Percentiles rank a stretch among this genome's conserved stretches.
Evolutionary conservation across 306 rosid species (phyloP).

Genomic region (Trichosanthes truncata): DNA sequence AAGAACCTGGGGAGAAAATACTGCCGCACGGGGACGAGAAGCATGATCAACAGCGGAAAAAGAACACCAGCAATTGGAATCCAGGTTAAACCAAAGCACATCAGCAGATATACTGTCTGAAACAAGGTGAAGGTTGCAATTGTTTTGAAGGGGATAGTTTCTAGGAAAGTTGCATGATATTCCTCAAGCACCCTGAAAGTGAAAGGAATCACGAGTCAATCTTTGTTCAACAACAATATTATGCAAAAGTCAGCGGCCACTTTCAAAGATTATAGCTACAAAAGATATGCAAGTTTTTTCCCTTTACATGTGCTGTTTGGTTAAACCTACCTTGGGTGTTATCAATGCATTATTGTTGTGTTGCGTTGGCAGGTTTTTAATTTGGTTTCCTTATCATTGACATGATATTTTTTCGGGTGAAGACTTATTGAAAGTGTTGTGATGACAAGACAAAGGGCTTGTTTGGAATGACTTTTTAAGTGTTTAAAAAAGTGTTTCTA

Average conservation of each 20-base stretch:
- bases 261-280: background rate
- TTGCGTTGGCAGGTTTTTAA: background rate
- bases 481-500: too few relatives aligned
- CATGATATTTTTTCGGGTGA: background rate
- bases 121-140: conserved; percentile 66
- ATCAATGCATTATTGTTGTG: background rate
- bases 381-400: background rate
- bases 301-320: background rate
- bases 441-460: background rate
- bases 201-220: background rate
- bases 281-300: background rate
- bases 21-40: conserved; percentile 89
- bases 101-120: conserved; percentile 77
- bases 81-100: conserved; percentile 92
- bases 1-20: conserved; percentile 77
- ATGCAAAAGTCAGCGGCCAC: background rate
- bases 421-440: background rate
- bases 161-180: conserved; percentile 70
- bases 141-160: conserved; percentile 82
- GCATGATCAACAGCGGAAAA: conserved; percentile 91
- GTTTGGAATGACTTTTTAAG: too few relatives aligned
- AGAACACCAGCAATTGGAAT: conserved; percentile 93
- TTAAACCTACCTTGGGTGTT: background rate
- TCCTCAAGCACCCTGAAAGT: conserved; percentile 63
- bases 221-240: background rate